These are phyloP conservation scores for Endoconidiophora laricicola DNA, from an alignment of 2,329 filamentous ascomycete species.

Conservation along the genomic window DNA sequence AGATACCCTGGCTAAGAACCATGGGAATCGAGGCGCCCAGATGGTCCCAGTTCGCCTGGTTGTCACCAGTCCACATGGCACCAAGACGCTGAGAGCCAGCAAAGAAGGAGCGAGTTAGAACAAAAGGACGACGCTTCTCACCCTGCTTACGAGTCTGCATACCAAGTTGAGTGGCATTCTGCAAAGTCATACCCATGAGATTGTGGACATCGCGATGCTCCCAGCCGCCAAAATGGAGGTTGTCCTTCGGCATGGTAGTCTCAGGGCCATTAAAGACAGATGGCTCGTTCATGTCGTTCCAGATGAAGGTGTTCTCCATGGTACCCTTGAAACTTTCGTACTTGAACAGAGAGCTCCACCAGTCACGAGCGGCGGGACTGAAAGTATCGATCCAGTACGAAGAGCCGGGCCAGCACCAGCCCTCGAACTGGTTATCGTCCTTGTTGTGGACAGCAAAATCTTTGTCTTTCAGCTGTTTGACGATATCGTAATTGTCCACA, in stretches of 20 bases:
- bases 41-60: constrained; percentile 84
- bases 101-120: constrained; percentile 85
- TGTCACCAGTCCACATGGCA: constrained; percentile 98
- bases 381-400: constrained; percentile 96
- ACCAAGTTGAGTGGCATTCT: constrained; percentile 84
- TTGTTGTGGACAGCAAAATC: constrained; percentile 79
- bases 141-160: constrained; percentile 73
- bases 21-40: constrained; percentile 82
- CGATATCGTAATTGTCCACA: constrained; percentile 56
- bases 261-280: constrained; percentile 98
- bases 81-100: constrained; percentile 77
- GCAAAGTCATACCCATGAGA: constrained; percentile 83
- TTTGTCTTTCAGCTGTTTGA: constrained; percentile 68
- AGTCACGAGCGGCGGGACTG: constrained; percentile 75
- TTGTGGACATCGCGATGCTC: constrained; percentile 97
- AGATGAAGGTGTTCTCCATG: constrained; percentile 74
- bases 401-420: constrained; percentile 97
- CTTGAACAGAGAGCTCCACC: constrained; percentile 82
- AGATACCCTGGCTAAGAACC: constrained; percentile 81
- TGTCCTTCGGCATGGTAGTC: constrained; percentile 98
- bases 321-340: constrained; percentile 81
- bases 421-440: constrained; percentile 74
- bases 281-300: constrained; percentile 99
- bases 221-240: constrained; percentile 79
- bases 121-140: constrained; percentile 71